Base-by-base conservation (phyloP, 768 basidiomycete genomes). In the Boletus edulis region DNA sequence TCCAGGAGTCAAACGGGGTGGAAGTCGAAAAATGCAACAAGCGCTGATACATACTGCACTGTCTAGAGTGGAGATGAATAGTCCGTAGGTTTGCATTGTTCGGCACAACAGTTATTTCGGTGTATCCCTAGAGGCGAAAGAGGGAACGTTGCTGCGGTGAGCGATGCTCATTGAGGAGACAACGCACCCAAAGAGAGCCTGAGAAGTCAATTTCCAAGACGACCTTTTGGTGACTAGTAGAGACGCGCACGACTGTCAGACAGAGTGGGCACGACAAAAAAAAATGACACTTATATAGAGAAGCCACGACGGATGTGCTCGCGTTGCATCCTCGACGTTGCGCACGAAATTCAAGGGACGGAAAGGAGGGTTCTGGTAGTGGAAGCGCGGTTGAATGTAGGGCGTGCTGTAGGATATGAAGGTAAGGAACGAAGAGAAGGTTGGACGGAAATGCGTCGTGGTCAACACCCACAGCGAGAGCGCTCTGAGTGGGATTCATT, bases 141-240 rank as follows among this genome's bases (percentile, higher is more conserved):
- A 40, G 15, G 52, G 42, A 22, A 48, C 13, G 57, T 54, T 51
- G 62, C 49, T 49, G 62, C 41, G 46, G 64, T 67, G 56, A 68
- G 63, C 42, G 58, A 53, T 41, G 56, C 54, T 55, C 41, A 40
- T 51, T 47, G 56, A 52, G 58, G 60, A 71, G 61, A 52, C 49
- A 34, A 67, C 84, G 60, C 74, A 91, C 94, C 82, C 89, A 89
- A 64, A 94, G 79, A 67, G 79, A 79, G 20, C 96, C 96, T 9
- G 87, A 81, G 71, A 97, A 94, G 77, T 95, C 92, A 57, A 98
- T 85, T 75, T 96, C 93, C 62, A 98, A 77, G 58, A 91, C 90
- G 48, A 97, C 94, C 71, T 93, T 93, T 81, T 98, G 96, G 75
- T 96, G 91, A 75, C 89, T 91, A 86, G 88, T 93, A 85, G 71